Base-by-base conservation (phyloP, 2,329 filamentous ascomycete species). In the Penicillium sp. region DNA sequence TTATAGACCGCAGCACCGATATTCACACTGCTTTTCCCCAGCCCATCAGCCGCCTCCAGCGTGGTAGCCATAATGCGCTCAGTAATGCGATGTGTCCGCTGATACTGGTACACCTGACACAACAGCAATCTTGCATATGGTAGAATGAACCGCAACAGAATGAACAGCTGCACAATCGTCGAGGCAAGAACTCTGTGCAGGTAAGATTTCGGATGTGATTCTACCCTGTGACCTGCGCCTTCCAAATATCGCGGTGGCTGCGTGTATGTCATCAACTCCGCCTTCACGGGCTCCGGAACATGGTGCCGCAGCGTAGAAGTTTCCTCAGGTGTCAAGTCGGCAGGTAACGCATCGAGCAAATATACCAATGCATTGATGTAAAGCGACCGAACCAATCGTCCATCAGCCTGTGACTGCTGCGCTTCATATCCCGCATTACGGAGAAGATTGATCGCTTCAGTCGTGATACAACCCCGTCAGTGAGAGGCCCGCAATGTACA, bases 11-110 rank as follows among this genome's bases (percentile, higher is more conserved):
- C 75, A 9, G 77, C 76, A 9, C 78, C 79, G 3, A 86, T 59
- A 29, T 69, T 72, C 25, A 82, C 56, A 16, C 80, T 73, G 13
- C 74, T 70, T 49, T 76, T 77, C 3, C 81, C 78, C 36, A 85
- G 56, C 40, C 66, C 68, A 54, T 83, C 78, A 3, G 79, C 78
- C 2, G 79, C 73, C 39, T 74, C 72, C 28, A 84, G 67, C 5
- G 80, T 71, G 18, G 73, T 72, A 7, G 74, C 72, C 14, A 85
- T 65, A 1, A 85, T 54, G 19, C 78, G 77, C 60, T 84, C 79
- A 0, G 78, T 82, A 52, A 90, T 74, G 54, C 80, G 80, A 67
- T 89, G 80, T 56, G 82, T 77, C 13, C 83, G 78, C 64, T 90
- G 86, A 54, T 84, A 84, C 41, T 77, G 58, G 54, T 83, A 84